A percentile compares a stretch with the other conserved stretches of the same genome.
These are phyloP conservation scores for Penicillium sp. DNA, from an alignment of 2,329 filamentous ascomycete genomes.

Conservation along the genomic window DNA sequence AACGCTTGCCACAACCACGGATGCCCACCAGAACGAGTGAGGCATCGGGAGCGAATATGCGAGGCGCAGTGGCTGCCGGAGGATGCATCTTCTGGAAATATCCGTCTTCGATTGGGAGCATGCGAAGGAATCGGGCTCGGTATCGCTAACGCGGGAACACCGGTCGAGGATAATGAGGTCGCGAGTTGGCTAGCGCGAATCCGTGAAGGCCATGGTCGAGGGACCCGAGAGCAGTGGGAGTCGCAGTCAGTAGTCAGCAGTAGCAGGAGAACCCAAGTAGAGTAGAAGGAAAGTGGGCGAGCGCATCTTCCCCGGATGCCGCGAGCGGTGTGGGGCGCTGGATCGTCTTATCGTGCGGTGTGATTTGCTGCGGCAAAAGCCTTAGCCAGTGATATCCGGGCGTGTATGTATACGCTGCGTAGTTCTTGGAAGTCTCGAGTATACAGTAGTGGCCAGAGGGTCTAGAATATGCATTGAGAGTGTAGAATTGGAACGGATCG, in stretches of 20 bases:
- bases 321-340: slow-evolving; percentile 8
- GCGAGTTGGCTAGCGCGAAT: slow-evolving; percentile 2
- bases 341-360: slow-evolving; percentile 7
- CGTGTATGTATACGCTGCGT: not conserved
- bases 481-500: too few relatives aligned
- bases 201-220: slow-evolving; percentile 9
- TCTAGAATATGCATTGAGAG: too few relatives aligned
- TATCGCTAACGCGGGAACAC: slow-evolving; percentile 9
- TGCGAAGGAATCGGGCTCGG: slow-evolving; percentile 5
- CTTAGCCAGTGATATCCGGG: not conserved
- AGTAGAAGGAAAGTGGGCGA: not conserved
- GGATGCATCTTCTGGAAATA: slow-evolving; percentile 15
- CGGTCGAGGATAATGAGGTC: slow-evolving; percentile 9
- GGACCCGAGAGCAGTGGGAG: not conserved
- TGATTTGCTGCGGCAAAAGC: slow-evolving; percentile 17
- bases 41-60: slow-evolving; percentile 38
- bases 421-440: too few relatives aligned
- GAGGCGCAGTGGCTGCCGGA: slow-evolving; percentile 12
- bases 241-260: slow-evolving; percentile 2
- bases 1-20: slow-evolving; percentile 45
- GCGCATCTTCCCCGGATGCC: not conserved
- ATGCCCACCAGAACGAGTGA: slow-evolving; percentile 45
- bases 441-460: too few relatives aligned
- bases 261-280: too few relatives aligned
- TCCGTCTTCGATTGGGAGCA: not conserved